A percentile compares a stretch with the other conserved stretches of the same genome.
Evolutionary conservation across 179 eudicot species (phyloP).

Genomic region (Monotropa hypopitys): DNA sequence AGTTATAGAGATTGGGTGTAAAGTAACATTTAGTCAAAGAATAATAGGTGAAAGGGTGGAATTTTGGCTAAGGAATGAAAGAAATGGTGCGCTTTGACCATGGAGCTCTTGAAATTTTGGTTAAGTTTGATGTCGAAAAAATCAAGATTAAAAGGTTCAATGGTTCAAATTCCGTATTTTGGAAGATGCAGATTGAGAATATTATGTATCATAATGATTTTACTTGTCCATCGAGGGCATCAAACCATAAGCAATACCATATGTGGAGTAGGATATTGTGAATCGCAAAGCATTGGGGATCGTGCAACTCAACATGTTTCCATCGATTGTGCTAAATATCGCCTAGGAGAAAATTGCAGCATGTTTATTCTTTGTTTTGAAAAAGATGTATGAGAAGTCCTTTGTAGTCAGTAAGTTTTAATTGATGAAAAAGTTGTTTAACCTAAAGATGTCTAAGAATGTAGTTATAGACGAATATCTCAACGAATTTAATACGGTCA

Average conservation of each 20-base stretch:
- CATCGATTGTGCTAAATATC: not conserved
- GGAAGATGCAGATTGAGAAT: not conserved
- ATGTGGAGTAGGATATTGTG: not conserved
- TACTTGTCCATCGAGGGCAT: not conserved
- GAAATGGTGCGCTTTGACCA: too few species aligned
- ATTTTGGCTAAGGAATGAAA: too few species aligned
- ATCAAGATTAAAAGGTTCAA: not conserved
- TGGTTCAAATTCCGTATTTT: not conserved
- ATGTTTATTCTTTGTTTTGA: not conserved
- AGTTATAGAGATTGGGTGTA: too few species aligned
- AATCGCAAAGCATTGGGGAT: not conserved
- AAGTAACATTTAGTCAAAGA: too few species aligned
- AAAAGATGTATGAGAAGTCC: not conserved
- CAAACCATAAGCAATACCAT: not conserved
- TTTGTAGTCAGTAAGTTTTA: not conserved
- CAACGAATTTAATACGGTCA: not conserved
- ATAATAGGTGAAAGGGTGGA: too few species aligned
- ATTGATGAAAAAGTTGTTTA: not conserved
- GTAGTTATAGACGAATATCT: not conserved
- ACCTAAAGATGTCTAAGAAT: not conserved
- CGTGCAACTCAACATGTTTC: not conserved
- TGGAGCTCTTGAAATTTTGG: too few species aligned
- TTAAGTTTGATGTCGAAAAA: too few species aligned
- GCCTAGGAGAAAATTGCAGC: not conserved
- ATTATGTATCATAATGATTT: not conserved